A percentile compares a stretch with the other conserved stretches of the same genome.
phyloP scores from a whole-genome alignment of 108 stramenopile species.

The Pseudonitzschia multiseries region DNA sequence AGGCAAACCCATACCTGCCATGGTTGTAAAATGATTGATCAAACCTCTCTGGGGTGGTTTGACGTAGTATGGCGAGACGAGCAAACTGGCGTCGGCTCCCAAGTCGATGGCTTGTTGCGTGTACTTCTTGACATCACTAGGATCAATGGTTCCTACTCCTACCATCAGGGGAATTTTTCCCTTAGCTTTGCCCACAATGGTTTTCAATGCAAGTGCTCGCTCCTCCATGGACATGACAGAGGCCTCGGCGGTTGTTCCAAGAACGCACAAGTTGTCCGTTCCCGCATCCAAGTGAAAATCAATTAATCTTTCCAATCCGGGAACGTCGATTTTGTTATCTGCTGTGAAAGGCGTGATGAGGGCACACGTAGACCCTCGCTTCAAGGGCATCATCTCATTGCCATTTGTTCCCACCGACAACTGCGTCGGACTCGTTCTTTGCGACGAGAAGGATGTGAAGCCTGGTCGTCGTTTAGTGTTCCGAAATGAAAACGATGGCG shows the following conservation, averaged over 20 bases:
- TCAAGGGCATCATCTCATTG: slow-evolving; percentile 42
- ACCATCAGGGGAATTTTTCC: slow-evolving; percentile 74
- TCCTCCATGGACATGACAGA: slow-evolving; percentile 77
- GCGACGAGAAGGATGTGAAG: not conserved
- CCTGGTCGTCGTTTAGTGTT: not conserved
- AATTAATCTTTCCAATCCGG: slow-evolving; percentile 60
- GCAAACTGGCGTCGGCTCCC: slow-evolving; percentile 89
- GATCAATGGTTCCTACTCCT: slow-evolving; percentile 87
- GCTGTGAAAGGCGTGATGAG: slow-evolving; percentile 86
- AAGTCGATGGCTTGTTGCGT: slow-evolving; percentile 83
- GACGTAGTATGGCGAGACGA: slow-evolving; percentile 94
- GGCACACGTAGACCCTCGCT: slow-evolving; percentile 79
- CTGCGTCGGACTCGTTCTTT: slow-evolving; percentile 2
- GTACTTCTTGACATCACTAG: slow-evolving; percentile 64
- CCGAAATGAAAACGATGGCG: not conserved
- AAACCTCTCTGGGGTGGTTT: slow-evolving; percentile 89
- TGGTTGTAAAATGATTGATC: slow-evolving; percentile 68
- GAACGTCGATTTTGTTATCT: slow-evolving; percentile 71
- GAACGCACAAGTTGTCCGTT: slow-evolving; percentile 86
- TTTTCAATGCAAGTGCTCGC: slow-evolving; percentile 68
- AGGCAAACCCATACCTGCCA: slow-evolving; percentile 87
- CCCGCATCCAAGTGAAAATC: slow-evolving; percentile 72
- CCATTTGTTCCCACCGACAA: slow-evolving; percentile 24
- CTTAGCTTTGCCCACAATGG: slow-evolving; percentile 69
- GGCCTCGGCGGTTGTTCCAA: slow-evolving; percentile 95